Evolutionary conservation across 306 rosid genomes (phyloP).

Genomic region (Styphnolobium japonicum): DNA sequence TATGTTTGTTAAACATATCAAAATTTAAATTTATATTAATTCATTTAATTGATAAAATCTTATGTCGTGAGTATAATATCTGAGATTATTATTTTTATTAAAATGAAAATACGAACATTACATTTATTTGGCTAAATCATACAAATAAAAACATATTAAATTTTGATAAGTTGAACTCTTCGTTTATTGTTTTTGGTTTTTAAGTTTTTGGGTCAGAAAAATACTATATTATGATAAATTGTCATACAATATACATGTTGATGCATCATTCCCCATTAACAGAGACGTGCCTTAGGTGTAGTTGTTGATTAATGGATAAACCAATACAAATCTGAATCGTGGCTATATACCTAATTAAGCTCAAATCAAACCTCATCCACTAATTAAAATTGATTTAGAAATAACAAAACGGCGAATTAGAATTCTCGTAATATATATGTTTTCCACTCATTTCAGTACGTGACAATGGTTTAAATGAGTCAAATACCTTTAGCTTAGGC

Average conservation of each 20-base stretch:
- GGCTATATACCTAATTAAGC: not conserved
- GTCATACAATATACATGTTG: not conserved
- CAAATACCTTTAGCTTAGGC: too few relatives aligned
- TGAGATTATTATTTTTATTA: too few relatives aligned
- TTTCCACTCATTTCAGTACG: not conserved
- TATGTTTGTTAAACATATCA: not conserved
- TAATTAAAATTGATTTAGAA: not conserved
- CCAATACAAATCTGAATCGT: not conserved
- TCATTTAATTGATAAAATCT: too few relatives aligned
- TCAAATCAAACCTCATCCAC: not conserved
- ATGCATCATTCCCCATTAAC: constrained; percentile 13
- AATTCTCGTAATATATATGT: not conserved
- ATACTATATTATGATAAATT: not conserved
- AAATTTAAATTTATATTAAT: too few relatives aligned
- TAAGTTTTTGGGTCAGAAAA: too few relatives aligned
- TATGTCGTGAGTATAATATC: too few relatives aligned
- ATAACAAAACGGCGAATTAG: not conserved
- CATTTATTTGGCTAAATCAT: not conserved
- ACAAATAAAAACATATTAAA: too few relatives aligned
- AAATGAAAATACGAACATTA: not conserved
- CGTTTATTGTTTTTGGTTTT: too few relatives aligned
- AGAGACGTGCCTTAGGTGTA: constrained; percentile 8
- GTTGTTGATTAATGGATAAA: constrained; percentile 4
- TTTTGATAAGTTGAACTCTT: not conserved
- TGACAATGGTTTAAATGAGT: not conserved